Conservation (phyloP, 2,329 filamentous ascomycete genomes). For the Penicillium sp. region DNA sequence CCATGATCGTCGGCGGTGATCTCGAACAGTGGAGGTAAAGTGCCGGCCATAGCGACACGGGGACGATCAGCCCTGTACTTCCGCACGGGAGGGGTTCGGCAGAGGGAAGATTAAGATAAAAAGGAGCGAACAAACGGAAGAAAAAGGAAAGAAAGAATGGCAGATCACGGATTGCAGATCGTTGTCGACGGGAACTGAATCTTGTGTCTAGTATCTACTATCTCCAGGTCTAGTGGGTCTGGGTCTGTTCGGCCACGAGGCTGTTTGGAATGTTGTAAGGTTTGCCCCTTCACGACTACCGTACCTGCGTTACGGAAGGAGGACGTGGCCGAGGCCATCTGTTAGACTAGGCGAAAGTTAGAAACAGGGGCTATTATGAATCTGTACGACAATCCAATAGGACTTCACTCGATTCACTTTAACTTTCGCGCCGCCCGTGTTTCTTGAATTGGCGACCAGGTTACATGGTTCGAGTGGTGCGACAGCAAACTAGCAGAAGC, state of each 20-base stretch:
- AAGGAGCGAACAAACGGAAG: background rate
- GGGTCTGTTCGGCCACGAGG: background rate
- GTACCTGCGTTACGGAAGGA: no score
- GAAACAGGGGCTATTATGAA: background rate
- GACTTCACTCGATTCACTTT: background rate
- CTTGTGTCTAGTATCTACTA: no score
- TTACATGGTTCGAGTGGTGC: background rate
- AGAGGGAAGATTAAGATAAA: background rate
- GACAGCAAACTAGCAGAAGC: background rate
- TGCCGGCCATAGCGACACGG: slow-evolving; percentile 17
- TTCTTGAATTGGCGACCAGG: background rate
- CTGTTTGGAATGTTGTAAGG: background rate
- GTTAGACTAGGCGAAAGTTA: background rate
- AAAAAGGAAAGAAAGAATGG: background rate
- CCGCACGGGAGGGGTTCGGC: slow-evolving; percentile 1
- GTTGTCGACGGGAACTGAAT: background rate
- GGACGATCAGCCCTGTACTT: slow-evolving; percentile 5
- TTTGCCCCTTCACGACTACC: background rate
- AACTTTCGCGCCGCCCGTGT: background rate
- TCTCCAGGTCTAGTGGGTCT: background rate
- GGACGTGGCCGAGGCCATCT: background rate
- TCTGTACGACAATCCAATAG: background rate
- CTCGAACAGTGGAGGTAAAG: slow-evolving; percentile 23
- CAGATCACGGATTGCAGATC: slow-evolving; percentile 13
- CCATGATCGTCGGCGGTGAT: slow-evolving; percentile 26